Percentiles rank a stretch among this genome's conserved stretches.
These are phyloP conservation scores for Suhomyces bolitotheri DNA, from an alignment of 1,139 yeast genomes.

Conservation along the genomic window DNA sequence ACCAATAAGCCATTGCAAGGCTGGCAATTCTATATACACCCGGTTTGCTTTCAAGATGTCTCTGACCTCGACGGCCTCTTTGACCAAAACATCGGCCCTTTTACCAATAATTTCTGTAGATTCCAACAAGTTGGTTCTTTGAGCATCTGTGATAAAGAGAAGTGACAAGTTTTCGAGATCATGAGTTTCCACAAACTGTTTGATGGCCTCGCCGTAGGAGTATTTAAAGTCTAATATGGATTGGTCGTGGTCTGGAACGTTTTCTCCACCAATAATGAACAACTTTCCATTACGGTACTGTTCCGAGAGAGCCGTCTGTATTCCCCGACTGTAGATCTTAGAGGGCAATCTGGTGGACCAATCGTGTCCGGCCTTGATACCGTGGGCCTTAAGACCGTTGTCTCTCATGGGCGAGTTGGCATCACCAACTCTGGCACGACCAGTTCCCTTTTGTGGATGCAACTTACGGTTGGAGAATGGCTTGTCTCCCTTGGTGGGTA, in stretches of 20 bases:
- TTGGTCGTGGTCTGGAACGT: slow-evolving; percentile 19
- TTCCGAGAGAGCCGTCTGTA: slow-evolving; percentile 78
- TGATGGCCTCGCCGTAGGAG: slow-evolving; percentile 51
- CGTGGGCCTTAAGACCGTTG: slow-evolving; percentile 89
- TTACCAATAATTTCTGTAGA: slow-evolving; percentile 49
- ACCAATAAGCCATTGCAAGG: slow-evolving; percentile 61
- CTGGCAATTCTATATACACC: slow-evolving; percentile 70
- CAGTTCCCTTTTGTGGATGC: slow-evolving; percentile 89
- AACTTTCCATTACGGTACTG: slow-evolving; percentile 76
- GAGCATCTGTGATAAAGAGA: slow-evolving; percentile 63
- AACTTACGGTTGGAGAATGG: slow-evolving; percentile 84
- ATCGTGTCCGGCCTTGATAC: slow-evolving; percentile 87
- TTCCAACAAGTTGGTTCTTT: slow-evolving; percentile 52
- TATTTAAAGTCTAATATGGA: slow-evolving; percentile 48
- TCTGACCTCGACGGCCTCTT: slow-evolving; percentile 81
- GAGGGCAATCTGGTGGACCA: slow-evolving; percentile 80
- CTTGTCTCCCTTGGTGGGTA: slow-evolving; percentile 82
- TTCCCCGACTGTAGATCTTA: slow-evolving; percentile 72
- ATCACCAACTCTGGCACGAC: slow-evolving; percentile 95
- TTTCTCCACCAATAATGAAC: slow-evolving; percentile 62
- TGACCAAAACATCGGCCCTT: slow-evolving; percentile 65
- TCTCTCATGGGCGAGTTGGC: slow-evolving; percentile 90
- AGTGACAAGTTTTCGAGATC: slow-evolving; percentile 55
- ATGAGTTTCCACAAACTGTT: slow-evolving; percentile 60
- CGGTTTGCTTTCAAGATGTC: slow-evolving; percentile 81